Evolutionary conservation across 1,284 basidiomycete genomes (phyloP).

Genomic region (Trametes hirsuta): DNA sequence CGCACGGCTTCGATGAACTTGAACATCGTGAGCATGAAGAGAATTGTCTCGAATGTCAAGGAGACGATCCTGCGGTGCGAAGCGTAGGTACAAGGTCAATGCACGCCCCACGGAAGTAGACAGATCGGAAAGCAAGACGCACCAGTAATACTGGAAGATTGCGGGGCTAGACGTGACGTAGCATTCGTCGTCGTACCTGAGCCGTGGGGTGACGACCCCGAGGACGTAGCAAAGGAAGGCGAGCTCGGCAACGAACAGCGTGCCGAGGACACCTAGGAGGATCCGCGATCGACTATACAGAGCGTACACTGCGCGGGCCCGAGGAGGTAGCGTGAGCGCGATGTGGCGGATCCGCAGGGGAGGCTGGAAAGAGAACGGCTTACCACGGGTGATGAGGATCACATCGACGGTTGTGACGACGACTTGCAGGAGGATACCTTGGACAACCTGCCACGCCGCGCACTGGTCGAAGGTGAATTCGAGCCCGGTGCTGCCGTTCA

Average conservation of each 20-base stretch:
- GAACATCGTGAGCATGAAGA: slow-evolving; percentile 30
- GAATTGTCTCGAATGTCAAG: slow-evolving; percentile 30
- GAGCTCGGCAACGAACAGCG: slow-evolving; percentile 26
- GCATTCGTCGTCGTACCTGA: slow-evolving; percentile 29
- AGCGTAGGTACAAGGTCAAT: neutral
- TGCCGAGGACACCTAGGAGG: slow-evolving; percentile 18
- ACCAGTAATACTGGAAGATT: slow-evolving; percentile 33
- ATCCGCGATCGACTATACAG: slow-evolving; percentile 24
- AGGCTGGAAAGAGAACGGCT: neutral
- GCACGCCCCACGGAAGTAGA: neutral
- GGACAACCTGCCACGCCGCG: slow-evolving; percentile 28
- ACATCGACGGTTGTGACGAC: slow-evolving; percentile 31
- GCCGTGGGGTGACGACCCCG: slow-evolving; percentile 24
- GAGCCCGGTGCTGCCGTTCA: slow-evolving; percentile 29
- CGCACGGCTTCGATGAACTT: slow-evolving; percentile 27
- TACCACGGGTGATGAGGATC: slow-evolving; percentile 29
- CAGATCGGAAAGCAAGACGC: neutral
- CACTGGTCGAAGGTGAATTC: slow-evolving; percentile 25
- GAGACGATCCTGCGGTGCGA: slow-evolving; percentile 26
- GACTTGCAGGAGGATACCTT: slow-evolving; percentile 28
- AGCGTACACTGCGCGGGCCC: slow-evolving; percentile 25
- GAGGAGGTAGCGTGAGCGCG: neutral
- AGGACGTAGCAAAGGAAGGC: slow-evolving; percentile 28
- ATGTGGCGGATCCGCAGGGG: neutral
- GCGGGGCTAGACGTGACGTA: slow-evolving; percentile 30